phyloP scores from a whole-genome alignment of 257 asterid genomes.

The Oldenlandia corymbosa region DNA sequence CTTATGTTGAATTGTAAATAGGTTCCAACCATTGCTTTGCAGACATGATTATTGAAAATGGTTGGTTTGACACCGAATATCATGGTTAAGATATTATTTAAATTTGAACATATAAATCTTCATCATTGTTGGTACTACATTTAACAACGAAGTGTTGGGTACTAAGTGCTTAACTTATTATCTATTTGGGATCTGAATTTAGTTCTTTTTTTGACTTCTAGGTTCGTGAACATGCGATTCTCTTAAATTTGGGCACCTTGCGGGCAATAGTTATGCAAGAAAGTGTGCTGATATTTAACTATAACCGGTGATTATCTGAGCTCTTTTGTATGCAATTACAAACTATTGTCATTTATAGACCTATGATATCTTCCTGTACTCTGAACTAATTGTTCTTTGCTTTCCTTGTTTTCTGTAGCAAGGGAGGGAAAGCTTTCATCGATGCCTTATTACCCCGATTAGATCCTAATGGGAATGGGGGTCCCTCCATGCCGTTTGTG shows the following conservation, averaged over 20 bases:
- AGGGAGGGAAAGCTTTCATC: slow-evolving; percentile 94
- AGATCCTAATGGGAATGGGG: slow-evolving; percentile 67
- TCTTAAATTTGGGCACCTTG: slow-evolving; percentile 87
- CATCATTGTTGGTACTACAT: background rate
- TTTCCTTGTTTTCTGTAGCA: slow-evolving; percentile 37
- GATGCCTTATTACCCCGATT: slow-evolving; percentile 86
- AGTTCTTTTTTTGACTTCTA: slow-evolving; percentile 21
- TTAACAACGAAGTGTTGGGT: slow-evolving; percentile 1
- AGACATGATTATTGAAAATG: background rate
- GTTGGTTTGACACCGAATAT: background rate
- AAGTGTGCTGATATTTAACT: slow-evolving; percentile 80
- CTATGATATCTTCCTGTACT: background rate
- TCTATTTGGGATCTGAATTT: slow-evolving; percentile 11
- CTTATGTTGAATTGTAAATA: background rate
- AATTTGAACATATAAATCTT: background rate
- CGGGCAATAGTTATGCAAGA: slow-evolving; percentile 93
- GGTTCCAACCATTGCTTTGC: background rate
- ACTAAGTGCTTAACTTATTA: slow-evolving; percentile 1
- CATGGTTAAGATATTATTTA: background rate
- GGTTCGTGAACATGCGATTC: slow-evolving; percentile 93
- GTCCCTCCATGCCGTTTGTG: slow-evolving; percentile 93
- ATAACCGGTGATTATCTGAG: slow-evolving; percentile 59
- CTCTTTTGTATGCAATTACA: background rate
- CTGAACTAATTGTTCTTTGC: slow-evolving; percentile 1
- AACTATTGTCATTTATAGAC: too few relatives aligned